Percentiles rank a stretch among this genome's conserved stretches.
These are phyloP conservation scores for Tremella fuciformis DNA, from an alignment of 768 basidiomycete genomes.

Conservation along the genomic window DNA sequence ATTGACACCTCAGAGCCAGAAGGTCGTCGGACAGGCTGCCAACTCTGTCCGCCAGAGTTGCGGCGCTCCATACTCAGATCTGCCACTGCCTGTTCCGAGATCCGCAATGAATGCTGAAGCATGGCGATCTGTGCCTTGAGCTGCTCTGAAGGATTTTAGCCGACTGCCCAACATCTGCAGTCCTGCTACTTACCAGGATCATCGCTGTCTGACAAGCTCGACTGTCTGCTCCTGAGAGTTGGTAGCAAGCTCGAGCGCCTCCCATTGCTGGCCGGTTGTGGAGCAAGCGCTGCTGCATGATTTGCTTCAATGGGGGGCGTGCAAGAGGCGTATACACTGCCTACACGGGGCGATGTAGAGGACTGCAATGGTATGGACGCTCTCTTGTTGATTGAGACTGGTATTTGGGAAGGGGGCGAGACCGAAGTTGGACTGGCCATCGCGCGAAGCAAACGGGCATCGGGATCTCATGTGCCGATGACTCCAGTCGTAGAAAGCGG, in stretches of 20 bases:
- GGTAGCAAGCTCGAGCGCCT: conserved; percentile 1
- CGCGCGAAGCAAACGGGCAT: too few relatives aligned
- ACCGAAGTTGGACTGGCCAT: not conserved
- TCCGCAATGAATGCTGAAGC: conserved; percentile 16
- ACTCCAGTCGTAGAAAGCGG: too few relatives aligned
- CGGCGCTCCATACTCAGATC: conserved; percentile 8
- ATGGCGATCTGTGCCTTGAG: conserved; percentile 5
- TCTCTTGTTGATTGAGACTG: conserved; percentile 21
- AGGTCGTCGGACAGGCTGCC: not conserved
- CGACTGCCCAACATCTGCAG: conserved; percentile 18
- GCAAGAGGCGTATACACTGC: not conserved
- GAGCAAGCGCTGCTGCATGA: not conserved
- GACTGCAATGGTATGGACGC: conserved; percentile 7
- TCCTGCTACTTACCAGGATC: conserved; percentile 15
- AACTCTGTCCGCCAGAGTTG: not conserved
- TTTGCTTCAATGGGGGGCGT: too few relatives aligned
- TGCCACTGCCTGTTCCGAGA: conserved; percentile 20
- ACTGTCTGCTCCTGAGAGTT: conserved; percentile 10
- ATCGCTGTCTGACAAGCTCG: conserved; percentile 14
- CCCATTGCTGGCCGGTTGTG: conserved; percentile 6
- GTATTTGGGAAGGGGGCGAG: conserved; percentile 21
- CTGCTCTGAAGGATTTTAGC: conserved; percentile 6
- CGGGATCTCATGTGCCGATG: too few relatives aligned
- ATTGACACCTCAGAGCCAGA: not conserved
- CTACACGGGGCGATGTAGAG: conserved; percentile 9